Percentiles rank a stretch among this genome's conserved stretches.
Evolutionary conservation across 768 basidiomycete species (phyloP).

Genomic region (Phanerochaete carnosa): DNA sequence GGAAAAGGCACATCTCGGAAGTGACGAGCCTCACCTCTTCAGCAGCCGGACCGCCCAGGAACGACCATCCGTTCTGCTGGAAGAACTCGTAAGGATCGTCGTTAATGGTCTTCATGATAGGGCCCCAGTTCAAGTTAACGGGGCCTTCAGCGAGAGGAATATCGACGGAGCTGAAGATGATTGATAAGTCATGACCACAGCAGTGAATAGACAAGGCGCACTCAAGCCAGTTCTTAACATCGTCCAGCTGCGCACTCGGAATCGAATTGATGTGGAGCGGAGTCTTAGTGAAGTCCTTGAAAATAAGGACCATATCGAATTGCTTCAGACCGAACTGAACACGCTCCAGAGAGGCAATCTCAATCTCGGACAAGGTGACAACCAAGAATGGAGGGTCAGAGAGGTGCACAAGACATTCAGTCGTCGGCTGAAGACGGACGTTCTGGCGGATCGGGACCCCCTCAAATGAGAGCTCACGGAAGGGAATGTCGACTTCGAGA

Average conservation of each 20-base stretch:
- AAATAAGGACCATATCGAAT: conserved; percentile 95
- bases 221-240: conserved; percentile 99
- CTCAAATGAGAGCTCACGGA: conserved; percentile 94
- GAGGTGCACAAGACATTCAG: conserved; percentile 93
- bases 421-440: conserved; percentile 92
- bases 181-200: conserved; percentile 3
- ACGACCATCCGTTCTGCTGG: conserved; percentile 93
- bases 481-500: conserved; percentile 93
- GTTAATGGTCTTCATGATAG: conserved; percentile 98
- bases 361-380: conserved; percentile 90
- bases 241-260: conserved; percentile 84
- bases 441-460: conserved; percentile 96
- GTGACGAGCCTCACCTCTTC: conserved; percentile 48
- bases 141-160: conserved; percentile 94
- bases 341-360: conserved; percentile 94
- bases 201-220: conserved; percentile 38
- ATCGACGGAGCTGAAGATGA: conserved; percentile 79
- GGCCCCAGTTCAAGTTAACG: conserved; percentile 97
- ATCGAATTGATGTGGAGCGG: conserved; percentile 98
- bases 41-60: conserved; percentile 68
- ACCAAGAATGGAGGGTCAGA: conserved; percentile 96
- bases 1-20: background rate
- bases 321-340: conserved; percentile 96
- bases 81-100: conserved; percentile 96
- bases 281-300: conserved; percentile 91